Conservation (phyloP, 352 stramenopile genomes). For the Chrysophaeum taylorii region DNA sequence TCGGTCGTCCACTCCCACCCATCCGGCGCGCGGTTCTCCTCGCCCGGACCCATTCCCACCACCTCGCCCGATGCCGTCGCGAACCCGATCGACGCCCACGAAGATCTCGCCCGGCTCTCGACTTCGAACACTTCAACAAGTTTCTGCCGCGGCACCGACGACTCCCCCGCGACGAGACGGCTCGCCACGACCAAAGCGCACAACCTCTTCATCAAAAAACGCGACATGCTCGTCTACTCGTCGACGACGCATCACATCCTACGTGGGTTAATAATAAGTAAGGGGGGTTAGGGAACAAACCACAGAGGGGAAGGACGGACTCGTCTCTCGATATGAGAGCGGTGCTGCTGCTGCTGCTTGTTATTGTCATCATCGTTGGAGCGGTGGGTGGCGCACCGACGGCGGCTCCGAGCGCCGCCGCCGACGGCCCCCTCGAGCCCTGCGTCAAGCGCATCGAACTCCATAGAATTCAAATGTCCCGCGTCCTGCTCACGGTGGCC, state of each 20-base stretch:
- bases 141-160: neutral
- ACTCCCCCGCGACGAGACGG: neutral
- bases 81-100: neutral
- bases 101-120: neutral
- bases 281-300: no score
- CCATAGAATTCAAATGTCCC: neutral
- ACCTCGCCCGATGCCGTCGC: neutral
- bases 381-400: no score
- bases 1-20: neutral
- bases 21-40: neutral
- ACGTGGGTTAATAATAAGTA: no score
- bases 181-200: neutral
- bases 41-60: no score
- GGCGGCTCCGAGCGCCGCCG: no score
- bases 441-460: constrained; percentile 2
- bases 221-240: no score
- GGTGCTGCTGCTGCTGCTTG: no score
- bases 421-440: neutral
- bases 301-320: no score
- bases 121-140: constrained; percentile 5
- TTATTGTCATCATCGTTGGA: no score
- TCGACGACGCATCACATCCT: no score
- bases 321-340: no score
- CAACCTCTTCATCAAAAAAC: neutral
- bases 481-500: neutral